Evolutionary conservation across 176 grass and related monocot genomes (phyloP), one percentile per base, ranked within the genome.

Genomic region (Themeda triandra): DNA sequence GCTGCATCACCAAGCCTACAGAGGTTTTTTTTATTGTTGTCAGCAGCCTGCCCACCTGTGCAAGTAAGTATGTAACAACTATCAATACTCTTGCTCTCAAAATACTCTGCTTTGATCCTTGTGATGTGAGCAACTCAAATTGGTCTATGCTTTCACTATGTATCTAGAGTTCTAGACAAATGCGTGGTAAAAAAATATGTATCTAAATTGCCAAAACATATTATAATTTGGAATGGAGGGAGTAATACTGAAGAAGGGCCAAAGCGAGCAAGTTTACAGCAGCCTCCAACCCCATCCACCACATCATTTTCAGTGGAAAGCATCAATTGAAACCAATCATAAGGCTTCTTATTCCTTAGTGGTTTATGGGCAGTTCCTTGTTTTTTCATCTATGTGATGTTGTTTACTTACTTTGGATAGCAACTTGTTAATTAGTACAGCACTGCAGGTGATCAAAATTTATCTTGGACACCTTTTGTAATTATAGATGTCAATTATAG

Each of bases 271-370:
- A 48, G 21, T 40, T 49, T 49, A 49, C 30, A 53, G 40, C 63
- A 53, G 63, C 40, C 8, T 36, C 28, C 66, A 78, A 71, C 12
- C 60, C 69, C 69, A 89, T 53, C 56, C n/a, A 35, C 32, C 29
- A 25, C 81, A 91, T 87, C 85, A 84, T 91, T 91, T 75, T 91
- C 89, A 91, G 25, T 65, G 76, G 54, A 60, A 60, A 60, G 56
- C 56, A 60, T 60, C 23, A 25, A 60, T 60, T 24, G 56, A 80
- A 48, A 67, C 68, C 75, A 83, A 80, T 64, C 63, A 64, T 84
- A 36, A 83, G 80, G 49, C 40, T 83, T 80, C 49, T 80, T 58
- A 75, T 30, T 25, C 46, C 28, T 59, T 45, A 17, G 23, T 78
- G 25, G 27, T 82, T 73, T 86, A 46, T 8, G 18, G 4, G 78